A percentile compares a stretch with the other conserved stretches of the same genome.
phyloP scores from a whole-genome alignment of 2,329 filamentous ascomycete species.

The Lizonia empirigonia region DNA sequence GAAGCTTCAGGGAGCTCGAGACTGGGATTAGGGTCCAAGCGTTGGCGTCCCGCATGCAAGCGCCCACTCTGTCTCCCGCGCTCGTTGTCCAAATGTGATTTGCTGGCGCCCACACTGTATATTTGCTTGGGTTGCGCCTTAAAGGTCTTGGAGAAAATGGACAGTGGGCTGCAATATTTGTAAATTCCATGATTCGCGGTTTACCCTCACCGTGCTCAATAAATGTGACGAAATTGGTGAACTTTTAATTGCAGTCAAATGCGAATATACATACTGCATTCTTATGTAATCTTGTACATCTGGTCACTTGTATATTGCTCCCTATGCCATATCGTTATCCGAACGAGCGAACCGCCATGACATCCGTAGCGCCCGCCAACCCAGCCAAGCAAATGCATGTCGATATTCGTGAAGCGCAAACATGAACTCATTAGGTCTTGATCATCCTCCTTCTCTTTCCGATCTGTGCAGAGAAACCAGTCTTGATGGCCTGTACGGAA shows the following conservation, averaged over 20 bases:
- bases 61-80: constrained; percentile 17
- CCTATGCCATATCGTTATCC: constrained; percentile 9
- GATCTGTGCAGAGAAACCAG: constrained; percentile 99
- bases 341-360: constrained; percentile 16
- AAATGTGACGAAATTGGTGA: background rate
- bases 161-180: background rate
- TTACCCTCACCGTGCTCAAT: background rate
- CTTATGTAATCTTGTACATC: constrained; percentile 16
- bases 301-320: constrained; percentile 4
- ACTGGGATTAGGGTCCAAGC: constrained; percentile 22
- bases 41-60: constrained; percentile 22
- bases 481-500: constrained; percentile 97
- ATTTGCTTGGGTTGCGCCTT: background rate
- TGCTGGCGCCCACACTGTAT: constrained; percentile 10
- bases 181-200: background rate
- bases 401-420: constrained; percentile 31
- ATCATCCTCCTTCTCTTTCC: constrained; percentile 97
- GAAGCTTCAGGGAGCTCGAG: constrained; percentile 6
- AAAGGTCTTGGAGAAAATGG: background rate
- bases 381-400: constrained; percentile 30
- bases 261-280: constrained; percentile 11
- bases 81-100: constrained; percentile 12
- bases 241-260: constrained; percentile 12
- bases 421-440: constrained; percentile 61
- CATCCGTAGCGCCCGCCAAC: constrained; percentile 28